Percentiles rank a stretch among this genome's conserved stretches.
Conservation (phyloP, 768 basidiomycete genomes). For the Pilatotrama ljubarskyi region DNA sequence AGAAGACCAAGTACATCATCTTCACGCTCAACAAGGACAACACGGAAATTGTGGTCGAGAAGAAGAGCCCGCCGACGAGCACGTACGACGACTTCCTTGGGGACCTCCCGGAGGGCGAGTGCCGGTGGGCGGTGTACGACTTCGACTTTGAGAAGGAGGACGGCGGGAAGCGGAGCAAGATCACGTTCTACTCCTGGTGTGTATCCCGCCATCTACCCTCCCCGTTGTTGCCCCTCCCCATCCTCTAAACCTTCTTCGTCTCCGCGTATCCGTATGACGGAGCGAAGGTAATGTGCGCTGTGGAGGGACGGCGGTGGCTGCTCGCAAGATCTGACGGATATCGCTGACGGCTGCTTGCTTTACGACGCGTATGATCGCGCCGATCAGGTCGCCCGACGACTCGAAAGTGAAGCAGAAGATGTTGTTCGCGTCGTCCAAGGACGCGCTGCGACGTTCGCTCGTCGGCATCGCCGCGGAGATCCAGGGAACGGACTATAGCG, state of each 20-base stretch:
- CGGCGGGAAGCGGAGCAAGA: slow-evolving; percentile 82
- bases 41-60: slow-evolving; percentile 78
- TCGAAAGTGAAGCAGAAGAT: slow-evolving; percentile 92
- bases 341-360: slow-evolving; percentile 10
- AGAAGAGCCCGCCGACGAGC: slow-evolving; percentile 45
- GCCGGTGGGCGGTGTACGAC: slow-evolving; percentile 93
- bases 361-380: slow-evolving; percentile 20
- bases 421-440: slow-evolving; percentile 87
- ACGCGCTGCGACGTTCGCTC: slow-evolving; percentile 70
- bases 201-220: slow-evolving; percentile 32
- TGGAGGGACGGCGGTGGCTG: background rate
- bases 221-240: background rate
- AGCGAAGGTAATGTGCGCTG: background rate
- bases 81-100: slow-evolving; percentile 74
- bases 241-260: background rate
- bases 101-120: slow-evolving; percentile 72
- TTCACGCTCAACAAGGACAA: slow-evolving; percentile 61
- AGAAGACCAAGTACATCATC: slow-evolving; percentile 82
- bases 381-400: slow-evolving; percentile 77
- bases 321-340: background rate
- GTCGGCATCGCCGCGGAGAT: slow-evolving; percentile 80
- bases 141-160: slow-evolving; percentile 77
- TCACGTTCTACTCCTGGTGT: slow-evolving; percentile 84
- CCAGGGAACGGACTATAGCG: slow-evolving; percentile 78
- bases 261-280: slow-evolving; percentile 3